phyloP scores from a whole-genome alignment of 2,329 filamentous ascomycete genomes.

The Pseudogymnoascus sp. region DNA sequence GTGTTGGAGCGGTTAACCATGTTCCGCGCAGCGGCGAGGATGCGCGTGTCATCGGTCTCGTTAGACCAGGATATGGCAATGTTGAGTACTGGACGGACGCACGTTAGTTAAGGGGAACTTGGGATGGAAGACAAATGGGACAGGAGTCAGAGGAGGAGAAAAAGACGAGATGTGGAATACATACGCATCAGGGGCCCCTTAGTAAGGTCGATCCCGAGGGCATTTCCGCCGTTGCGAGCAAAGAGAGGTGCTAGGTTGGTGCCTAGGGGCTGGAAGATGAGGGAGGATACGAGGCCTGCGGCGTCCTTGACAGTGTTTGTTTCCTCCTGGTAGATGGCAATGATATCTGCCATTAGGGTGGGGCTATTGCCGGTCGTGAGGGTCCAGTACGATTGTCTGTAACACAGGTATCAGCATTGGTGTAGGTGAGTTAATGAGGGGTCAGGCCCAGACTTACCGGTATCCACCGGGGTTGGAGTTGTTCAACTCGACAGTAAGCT shows the following conservation, averaged over 20 bases:
- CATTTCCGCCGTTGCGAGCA: conserved; percentile 29
- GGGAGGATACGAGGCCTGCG: conserved; percentile 12
- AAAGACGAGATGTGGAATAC: conserved; percentile 19
- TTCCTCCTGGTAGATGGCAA: conserved; percentile 20
- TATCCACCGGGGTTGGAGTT: conserved; percentile 19
- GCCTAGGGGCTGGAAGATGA: conserved; percentile 35
- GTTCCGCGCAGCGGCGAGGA: conserved; percentile 24
- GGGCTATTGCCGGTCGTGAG: conserved; percentile 11
- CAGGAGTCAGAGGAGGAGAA: conserved; percentile 21
- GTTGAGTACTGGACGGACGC: conserved; percentile 15
- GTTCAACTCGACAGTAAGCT: conserved; percentile 18
- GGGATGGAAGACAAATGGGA: conserved; percentile 14
- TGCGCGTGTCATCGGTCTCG: conserved; percentile 28
- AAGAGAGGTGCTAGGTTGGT: conserved; percentile 30
- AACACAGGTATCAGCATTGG: not conserved
- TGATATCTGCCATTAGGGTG: conserved; percentile 14
- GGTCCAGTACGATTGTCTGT: conserved; percentile 15
- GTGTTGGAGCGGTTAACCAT: conserved; percentile 24
- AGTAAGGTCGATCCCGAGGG: conserved; percentile 16
- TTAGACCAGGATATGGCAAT: conserved; percentile 24
- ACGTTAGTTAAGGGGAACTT: conserved; percentile 13
- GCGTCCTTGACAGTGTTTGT: conserved; percentile 13
- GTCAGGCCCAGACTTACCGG: not conserved
- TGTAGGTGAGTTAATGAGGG: not conserved
- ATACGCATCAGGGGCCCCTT: conserved; percentile 11